phyloP scores from a whole-genome alignment of 2,329 filamentous ascomycete species.

The Exophiala oligosperma region DNA sequence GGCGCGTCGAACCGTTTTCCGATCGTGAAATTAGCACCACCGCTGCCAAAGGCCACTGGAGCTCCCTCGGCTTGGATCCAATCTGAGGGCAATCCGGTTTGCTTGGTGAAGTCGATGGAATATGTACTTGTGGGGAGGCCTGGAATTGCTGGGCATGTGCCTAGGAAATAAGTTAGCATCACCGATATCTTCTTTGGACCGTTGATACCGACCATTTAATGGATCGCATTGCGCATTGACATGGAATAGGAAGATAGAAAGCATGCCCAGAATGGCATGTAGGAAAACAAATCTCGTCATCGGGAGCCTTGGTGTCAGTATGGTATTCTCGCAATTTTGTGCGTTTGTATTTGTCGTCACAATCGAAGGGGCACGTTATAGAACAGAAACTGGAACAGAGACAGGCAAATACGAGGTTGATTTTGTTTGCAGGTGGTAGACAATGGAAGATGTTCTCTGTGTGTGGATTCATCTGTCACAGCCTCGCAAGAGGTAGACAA shows the following conservation, averaged over 20 bases:
- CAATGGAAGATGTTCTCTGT: constrained; percentile 8
- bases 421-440: constrained; percentile 9
- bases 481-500: constrained; percentile 3
- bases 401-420: neutral
- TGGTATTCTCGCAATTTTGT: neutral
- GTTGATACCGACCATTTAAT: constrained; percentile 15
- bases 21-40: constrained; percentile 54
- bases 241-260: constrained; percentile 1
- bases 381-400: neutral
- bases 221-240: constrained; percentile 20
- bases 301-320: neutral
- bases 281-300: constrained; percentile 9
- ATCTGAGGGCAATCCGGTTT: constrained; percentile 59
- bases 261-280: constrained; percentile 1
- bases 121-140: constrained; percentile 74
- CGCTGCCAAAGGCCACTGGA: constrained; percentile 67
- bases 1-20: constrained; percentile 50
- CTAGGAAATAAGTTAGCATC: constrained; percentile 9
- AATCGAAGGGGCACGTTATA: neutral
- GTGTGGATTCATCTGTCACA: constrained; percentile 1
- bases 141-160: constrained; percentile 67
- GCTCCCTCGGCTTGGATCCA: constrained; percentile 70
- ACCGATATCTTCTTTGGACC: neutral
- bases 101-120: constrained; percentile 78
- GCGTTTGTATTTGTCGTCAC: neutral